Conservation (phyloP, 257 asterid species). For the Nyctanthes arbortristis region DNA sequence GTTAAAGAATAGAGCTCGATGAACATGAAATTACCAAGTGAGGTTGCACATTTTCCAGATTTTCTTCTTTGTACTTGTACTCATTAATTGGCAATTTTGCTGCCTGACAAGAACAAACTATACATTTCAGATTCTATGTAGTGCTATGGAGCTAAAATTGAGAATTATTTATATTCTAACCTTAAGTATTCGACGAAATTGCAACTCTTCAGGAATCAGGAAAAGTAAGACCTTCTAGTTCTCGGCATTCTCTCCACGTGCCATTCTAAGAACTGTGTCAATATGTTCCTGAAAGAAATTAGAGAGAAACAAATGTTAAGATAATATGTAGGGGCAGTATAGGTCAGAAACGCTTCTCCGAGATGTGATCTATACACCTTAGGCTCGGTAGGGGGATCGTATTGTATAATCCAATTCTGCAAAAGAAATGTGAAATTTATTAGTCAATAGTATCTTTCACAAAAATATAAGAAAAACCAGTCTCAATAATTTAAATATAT, state of each 20-base stretch:
- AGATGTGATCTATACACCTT: constrained; percentile 57
- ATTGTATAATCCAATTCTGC: constrained; percentile 97
- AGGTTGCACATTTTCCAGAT: constrained; percentile 72
- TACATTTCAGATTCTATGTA: constrained; percentile 9
- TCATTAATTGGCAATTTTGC: constrained; percentile 90
- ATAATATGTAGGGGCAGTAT: constrained; percentile 11
- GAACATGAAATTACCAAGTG: constrained; percentile 60
- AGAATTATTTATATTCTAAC: not conserved
- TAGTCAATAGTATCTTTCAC: not conserved
- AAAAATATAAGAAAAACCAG: not conserved
- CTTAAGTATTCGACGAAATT: constrained; percentile 42
- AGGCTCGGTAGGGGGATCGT: constrained; percentile 95
- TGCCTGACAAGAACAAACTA: constrained; percentile 49
- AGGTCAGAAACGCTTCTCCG: not conserved
- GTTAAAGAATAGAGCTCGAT: constrained; percentile 7
- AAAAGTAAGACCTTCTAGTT: constrained; percentile 88
- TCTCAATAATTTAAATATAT: not conserved
- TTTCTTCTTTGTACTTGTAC: constrained; percentile 70
- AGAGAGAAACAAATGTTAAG: constrained; percentile 8
- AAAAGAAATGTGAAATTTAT: constrained; percentile 15
- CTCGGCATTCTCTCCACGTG: constrained; percentile 97
- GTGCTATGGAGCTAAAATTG: not conserved
- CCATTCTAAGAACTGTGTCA: constrained; percentile 92
- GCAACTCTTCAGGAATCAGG: constrained; percentile 85
- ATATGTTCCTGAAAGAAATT: constrained; percentile 68